These are phyloP conservation scores for Citrus medica DNA, from an alignment of 345 rosid genomes.

Conservation along the genomic window DNA sequence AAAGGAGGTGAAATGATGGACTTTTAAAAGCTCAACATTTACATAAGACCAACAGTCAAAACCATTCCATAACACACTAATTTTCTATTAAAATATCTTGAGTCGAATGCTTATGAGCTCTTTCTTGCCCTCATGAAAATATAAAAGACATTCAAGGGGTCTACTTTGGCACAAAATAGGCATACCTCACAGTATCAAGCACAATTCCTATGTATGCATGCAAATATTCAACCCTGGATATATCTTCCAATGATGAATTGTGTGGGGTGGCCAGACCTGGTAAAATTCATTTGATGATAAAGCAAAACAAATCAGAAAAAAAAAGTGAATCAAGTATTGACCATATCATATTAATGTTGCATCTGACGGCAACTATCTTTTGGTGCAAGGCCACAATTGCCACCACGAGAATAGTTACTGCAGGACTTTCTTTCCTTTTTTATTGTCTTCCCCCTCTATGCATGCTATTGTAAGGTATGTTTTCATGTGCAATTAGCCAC, in stretches of 20 bases:
- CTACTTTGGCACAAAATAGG: background rate
- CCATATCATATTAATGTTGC: background rate
- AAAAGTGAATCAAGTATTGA: background rate
- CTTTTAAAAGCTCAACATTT: background rate
- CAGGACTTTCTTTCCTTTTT: too few relatives aligned
- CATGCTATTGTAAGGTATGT: background rate
- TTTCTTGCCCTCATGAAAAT: background rate
- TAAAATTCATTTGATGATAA: background rate
- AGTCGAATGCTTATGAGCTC: background rate
- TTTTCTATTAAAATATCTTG: background rate
- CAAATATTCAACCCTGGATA: slow-evolving; percentile 31
- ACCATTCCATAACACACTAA: background rate
- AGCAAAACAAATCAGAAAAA: background rate
- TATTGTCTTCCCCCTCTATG: too few relatives aligned
- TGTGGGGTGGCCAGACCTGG: slow-evolving; percentile 25
- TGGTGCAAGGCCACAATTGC: too few relatives aligned
- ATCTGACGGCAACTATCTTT: background rate
- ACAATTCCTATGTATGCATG: slow-evolving; percentile 31
- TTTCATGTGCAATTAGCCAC: background rate
- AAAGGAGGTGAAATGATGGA: background rate
- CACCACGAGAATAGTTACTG: too few relatives aligned
- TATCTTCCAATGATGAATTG: slow-evolving; percentile 35
- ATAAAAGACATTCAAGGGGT: background rate
- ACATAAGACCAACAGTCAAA: background rate
- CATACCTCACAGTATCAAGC: slow-evolving; percentile 41